These are phyloP conservation scores for Saccharomycopsis capsularis DNA, from an alignment of 805 yeast genomes.

Conservation along the genomic window DNA sequence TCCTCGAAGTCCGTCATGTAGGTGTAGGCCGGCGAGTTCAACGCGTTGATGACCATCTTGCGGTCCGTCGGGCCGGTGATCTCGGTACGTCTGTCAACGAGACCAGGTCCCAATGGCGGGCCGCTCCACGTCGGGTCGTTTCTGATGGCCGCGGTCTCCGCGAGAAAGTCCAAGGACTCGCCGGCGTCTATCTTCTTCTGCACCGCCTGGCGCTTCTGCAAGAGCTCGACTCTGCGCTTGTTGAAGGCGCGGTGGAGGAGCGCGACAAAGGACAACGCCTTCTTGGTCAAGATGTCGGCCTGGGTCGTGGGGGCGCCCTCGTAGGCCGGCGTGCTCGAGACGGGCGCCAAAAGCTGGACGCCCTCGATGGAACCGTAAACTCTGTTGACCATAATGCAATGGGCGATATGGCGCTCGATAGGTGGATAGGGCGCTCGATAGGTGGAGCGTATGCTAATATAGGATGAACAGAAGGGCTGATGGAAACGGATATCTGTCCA, in stretches of 20 bases:
- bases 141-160: conserved; percentile 64
- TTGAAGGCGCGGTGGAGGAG: conserved; percentile 70
- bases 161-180: conserved; percentile 52
- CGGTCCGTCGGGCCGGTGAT: conserved; percentile 84
- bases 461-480: no score
- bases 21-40: conserved; percentile 71
- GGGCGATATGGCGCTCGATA: not conserved
- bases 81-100: conserved; percentile 69
- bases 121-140: conserved; percentile 73
- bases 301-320: conserved; percentile 35
- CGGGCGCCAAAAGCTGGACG: conserved; percentile 47
- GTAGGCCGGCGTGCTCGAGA: conserved; percentile 30
- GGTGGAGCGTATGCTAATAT: no score
- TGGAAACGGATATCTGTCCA: no score
- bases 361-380: conserved; percentile 40
- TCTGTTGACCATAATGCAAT: conserved; percentile 2
- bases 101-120: conserved; percentile 62
- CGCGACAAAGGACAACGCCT: conserved; percentile 63
- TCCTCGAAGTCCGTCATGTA: conserved; percentile 87
- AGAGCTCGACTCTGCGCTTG: conserved; percentile 47
- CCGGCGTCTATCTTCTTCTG: conserved; percentile 61
- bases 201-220: conserved; percentile 53
- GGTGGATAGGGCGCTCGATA: no score
- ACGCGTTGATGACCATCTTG: conserved; percentile 76
- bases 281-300: conserved; percentile 47